These are phyloP conservation scores for Fusarium sp. DNA, from an alignment of 2,329 filamentous ascomycete species.

Conservation along the genomic window DNA sequence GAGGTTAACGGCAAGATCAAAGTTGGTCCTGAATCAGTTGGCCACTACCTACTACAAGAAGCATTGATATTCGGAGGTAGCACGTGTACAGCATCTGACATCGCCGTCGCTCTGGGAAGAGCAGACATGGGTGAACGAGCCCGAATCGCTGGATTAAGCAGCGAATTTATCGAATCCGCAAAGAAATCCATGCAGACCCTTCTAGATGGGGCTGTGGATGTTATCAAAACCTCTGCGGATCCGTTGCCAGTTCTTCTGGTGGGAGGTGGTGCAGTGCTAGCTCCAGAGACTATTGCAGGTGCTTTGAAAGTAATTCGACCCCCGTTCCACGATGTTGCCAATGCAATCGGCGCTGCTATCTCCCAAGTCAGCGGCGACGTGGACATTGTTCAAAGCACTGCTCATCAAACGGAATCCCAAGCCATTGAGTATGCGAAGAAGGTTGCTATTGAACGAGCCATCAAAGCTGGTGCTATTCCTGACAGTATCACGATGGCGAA, in stretches of 20 bases:
- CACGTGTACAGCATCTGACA: constrained; percentile 13
- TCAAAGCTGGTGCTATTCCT: background rate
- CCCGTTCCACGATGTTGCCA: constrained; percentile 58
- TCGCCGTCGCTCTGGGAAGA: constrained; percentile 4
- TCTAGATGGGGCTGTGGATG: constrained; percentile 5
- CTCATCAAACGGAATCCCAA: background rate
- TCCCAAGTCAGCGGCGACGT: constrained; percentile 40
- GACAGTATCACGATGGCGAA: background rate
- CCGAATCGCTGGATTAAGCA: background rate
- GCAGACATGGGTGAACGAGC: constrained; percentile 7
- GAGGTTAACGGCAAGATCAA: constrained; percentile 50
- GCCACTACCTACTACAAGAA: background rate
- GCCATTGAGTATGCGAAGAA: background rate
- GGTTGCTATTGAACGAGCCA: background rate
- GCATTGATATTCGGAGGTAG: constrained; percentile 14
- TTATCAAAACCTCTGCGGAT: constrained; percentile 16
- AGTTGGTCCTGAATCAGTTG: constrained; percentile 10
- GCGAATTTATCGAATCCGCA: background rate
- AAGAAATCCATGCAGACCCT: background rate
- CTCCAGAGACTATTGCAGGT: constrained; percentile 55
- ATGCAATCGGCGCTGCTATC: constrained; percentile 65
- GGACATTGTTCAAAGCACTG: constrained; percentile 5
- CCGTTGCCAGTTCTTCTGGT: constrained; percentile 44
- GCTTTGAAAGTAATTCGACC: constrained; percentile 54
- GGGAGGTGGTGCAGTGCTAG: constrained; percentile 62